These are phyloP conservation scores for Ustanciosporium gigantosporum DNA, from an alignment of 1,284 basidiomycete species.

Conservation along the genomic window DNA sequence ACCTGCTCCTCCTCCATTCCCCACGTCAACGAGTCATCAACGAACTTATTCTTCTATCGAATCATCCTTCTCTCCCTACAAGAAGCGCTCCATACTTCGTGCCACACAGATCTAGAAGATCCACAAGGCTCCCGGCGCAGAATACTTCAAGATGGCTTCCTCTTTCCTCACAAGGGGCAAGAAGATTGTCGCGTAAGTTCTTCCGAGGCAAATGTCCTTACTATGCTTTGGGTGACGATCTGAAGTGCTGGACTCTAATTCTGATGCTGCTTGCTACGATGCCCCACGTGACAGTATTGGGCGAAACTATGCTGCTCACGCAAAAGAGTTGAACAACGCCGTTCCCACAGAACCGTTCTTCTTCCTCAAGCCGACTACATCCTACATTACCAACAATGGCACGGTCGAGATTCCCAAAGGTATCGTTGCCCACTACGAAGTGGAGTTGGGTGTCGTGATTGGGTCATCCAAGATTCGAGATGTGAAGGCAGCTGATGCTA, in stretches of 20 bases:
- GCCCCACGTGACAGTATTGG: slow-evolving; percentile 49
- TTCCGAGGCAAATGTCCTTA: no score
- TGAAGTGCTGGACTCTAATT: no score
- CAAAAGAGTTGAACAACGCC: slow-evolving; percentile 87
- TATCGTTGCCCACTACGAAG: slow-evolving; percentile 86
- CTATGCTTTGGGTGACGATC: no score
- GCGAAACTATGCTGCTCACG: slow-evolving; percentile 71
- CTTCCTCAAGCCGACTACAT: slow-evolving; percentile 94
- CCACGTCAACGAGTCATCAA: no score
- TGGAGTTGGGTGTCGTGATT: slow-evolving; percentile 95
- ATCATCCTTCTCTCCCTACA: no score
- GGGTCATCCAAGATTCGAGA: slow-evolving; percentile 77
- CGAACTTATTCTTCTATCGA: no score
- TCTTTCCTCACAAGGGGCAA: slow-evolving; percentile 36
- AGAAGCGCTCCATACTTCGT: no score
- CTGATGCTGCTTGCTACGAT: not conserved
- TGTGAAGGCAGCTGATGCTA: slow-evolving; percentile 74
- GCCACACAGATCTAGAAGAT: no score
- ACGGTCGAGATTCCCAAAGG: slow-evolving; percentile 84
- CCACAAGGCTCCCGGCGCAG: no score
- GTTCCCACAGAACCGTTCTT: slow-evolving; percentile 95
- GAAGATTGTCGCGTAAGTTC: slow-evolving; percentile 45
- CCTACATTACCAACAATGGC: slow-evolving; percentile 76
- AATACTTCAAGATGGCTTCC: slow-evolving; percentile 4
- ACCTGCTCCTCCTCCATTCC: no score